Conservation (phyloP, 73 alveolate genomes). For the Symbiodinium pilosum region DNA sequence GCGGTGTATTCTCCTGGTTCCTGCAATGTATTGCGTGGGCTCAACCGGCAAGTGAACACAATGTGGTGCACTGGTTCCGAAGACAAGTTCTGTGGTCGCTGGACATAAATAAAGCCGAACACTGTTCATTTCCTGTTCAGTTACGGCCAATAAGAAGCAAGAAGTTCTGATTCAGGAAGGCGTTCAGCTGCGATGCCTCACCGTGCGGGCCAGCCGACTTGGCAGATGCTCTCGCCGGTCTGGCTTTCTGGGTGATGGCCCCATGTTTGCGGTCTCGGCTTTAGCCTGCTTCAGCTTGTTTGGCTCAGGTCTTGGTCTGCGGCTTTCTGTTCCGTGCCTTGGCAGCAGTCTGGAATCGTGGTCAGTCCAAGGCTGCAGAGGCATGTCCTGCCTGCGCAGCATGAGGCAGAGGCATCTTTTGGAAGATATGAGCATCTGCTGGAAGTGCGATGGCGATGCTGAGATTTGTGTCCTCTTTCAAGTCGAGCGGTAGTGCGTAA, state of each 20-base stretch:
- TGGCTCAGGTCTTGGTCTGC: not conserved
- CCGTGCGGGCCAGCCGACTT: not conserved
- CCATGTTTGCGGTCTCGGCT: not conserved
- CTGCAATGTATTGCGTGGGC: constrained; percentile 54
- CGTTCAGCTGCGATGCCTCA: not conserved
- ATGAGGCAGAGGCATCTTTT: not conserved
- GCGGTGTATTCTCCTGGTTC: constrained; percentile 66
- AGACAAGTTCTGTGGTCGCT: constrained; percentile 33
- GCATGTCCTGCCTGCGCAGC: not conserved
- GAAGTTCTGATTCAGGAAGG: not conserved
- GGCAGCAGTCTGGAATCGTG: no score
- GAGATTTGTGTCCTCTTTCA: no score
- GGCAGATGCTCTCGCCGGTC: constrained; percentile 20
- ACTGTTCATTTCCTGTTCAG: not conserved
- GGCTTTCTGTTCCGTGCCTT: not conserved
- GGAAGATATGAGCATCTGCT: constrained; percentile 1
- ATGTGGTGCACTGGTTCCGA: constrained; percentile 57
- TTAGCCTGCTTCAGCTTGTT: not conserved
- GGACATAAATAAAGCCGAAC: no score
- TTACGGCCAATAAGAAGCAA: not conserved
- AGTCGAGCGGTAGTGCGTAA: no score
- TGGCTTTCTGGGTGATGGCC: constrained; percentile 52
- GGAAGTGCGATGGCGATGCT: no score
- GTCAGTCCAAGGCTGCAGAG: no score
- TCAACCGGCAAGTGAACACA: constrained; percentile 12